Evolutionary conservation across 805 yeast genomes (phyloP).

Genomic region (Lachancea kluyveri): DNA sequence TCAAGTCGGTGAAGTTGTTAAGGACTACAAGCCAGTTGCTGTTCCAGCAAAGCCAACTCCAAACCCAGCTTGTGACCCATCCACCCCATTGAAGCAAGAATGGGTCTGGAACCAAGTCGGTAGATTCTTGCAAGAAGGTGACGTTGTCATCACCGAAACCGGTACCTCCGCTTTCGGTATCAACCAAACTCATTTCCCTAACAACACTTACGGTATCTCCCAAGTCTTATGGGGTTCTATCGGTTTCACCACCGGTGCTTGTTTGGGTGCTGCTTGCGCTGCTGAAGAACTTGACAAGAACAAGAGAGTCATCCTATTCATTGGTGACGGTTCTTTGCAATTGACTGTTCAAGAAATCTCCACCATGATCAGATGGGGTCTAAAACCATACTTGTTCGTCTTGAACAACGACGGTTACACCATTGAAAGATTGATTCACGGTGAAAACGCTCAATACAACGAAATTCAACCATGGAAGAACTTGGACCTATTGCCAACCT

Average conservation of each 20-base stretch:
- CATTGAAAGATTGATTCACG: conserved; percentile 69
- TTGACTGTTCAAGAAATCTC: conserved; percentile 70
- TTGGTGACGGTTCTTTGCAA: conserved; percentile 75
- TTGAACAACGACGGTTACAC: conserved; percentile 72
- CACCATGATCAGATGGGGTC: conserved; percentile 60
- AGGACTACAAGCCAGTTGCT: conserved; percentile 44
- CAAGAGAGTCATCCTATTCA: conserved; percentile 59
- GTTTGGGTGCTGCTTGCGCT: conserved; percentile 63
- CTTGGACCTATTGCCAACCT: conserved; percentile 45
- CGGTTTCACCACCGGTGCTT: conserved; percentile 64
- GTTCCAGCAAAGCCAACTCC: conserved; percentile 48
- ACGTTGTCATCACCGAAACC: conserved; percentile 62
- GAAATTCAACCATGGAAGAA: conserved; percentile 67
- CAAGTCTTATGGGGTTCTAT: conserved; percentile 76
- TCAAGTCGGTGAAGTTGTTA: conserved; percentile 33
- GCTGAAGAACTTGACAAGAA: conserved; percentile 55
- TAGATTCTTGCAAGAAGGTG: conserved; percentile 59
- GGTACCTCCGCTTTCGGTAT: conserved; percentile 76
- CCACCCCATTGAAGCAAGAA: conserved; percentile 51
- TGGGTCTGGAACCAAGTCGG: conserved; percentile 65
- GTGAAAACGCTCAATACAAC: conserved; percentile 57
- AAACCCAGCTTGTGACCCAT: conserved; percentile 39
- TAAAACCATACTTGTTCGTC: conserved; percentile 62
- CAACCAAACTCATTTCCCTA: conserved; percentile 59
- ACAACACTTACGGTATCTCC: conserved; percentile 56